Evolutionary conservation across 2,329 filamentous ascomycete genomes (phyloP).

Genomic region (Byssothecium circinans): DNA sequence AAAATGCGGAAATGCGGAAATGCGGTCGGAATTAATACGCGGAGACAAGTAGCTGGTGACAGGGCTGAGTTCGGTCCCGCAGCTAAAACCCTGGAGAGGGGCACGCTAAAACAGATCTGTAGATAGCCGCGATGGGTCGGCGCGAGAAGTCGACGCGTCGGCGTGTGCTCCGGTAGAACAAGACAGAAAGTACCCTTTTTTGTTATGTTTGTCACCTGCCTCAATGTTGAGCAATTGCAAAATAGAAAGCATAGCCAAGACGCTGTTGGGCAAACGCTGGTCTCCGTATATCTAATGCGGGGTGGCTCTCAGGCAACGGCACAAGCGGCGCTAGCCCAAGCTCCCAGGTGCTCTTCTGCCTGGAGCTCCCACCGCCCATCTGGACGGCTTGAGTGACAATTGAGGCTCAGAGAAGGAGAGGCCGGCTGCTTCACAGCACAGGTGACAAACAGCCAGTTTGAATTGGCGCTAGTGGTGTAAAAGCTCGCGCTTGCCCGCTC

Average conservation of each 20-base stretch:
- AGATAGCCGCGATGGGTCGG: background rate
- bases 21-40: background rate
- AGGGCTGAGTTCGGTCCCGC: conserved; percentile 14
- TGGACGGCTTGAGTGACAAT: too few species aligned
- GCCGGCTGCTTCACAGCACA: too few species aligned
- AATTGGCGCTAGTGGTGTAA: background rate
- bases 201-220: too few species aligned
- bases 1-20: background rate
- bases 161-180: too few species aligned
- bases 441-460: background rate
- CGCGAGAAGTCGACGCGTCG: conserved; percentile 5
- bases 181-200: too few species aligned
- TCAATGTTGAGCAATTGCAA: too few species aligned
- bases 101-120: conserved; percentile 15
- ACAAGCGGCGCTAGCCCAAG: conserved; percentile 8
- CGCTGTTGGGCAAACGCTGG: background rate
- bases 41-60: conserved; percentile 5
- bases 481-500: background rate
- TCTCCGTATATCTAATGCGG: too few species aligned
- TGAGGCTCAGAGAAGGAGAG: too few species aligned
- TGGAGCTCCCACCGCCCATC: conserved; percentile 8
- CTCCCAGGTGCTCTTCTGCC: conserved; percentile 11
- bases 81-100: conserved; percentile 17
- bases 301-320: too few species aligned
- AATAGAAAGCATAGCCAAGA: too few species aligned